These are phyloP conservation scores for Termitomyces sp. DNA, from an alignment of 768 basidiomycete species.

Conservation along the genomic window DNA sequence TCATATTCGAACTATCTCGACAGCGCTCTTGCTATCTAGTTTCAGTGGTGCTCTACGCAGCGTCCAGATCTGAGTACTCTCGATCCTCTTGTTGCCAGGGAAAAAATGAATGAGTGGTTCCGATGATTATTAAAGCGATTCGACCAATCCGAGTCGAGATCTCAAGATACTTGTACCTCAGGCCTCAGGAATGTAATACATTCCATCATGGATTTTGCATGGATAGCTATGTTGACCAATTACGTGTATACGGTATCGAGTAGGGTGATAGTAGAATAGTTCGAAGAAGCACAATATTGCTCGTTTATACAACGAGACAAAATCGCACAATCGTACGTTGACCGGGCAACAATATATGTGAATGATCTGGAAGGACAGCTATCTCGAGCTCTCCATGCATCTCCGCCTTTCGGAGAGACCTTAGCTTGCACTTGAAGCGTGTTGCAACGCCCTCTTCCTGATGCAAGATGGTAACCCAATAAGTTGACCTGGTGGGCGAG, in stretches of 20 bases:
- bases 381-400: constrained; percentile 59
- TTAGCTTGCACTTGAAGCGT: constrained; percentile 29
- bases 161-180: no score
- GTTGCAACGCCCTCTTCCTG: constrained; percentile 26
- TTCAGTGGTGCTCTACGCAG: no score
- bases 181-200: no score
- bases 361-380: constrained; percentile 46
- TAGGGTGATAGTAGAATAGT: not conserved
- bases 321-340: constrained; percentile 52
- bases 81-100: no score
- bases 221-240: not conserved
- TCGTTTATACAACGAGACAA: constrained; percentile 41
- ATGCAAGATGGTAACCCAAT: constrained; percentile 27
- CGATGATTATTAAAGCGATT: no score
- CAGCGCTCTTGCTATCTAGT: no score
- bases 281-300: no score
- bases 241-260: not conserved
- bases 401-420: constrained; percentile 19
- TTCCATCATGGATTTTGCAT: no score
- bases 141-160: no score
- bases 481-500: constrained; percentile 21
- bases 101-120: no score
- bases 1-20: no score
- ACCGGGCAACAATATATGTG: constrained; percentile 52
- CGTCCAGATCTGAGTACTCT: no score